Percentiles rank a stretch among this genome's conserved stretches.
These are phyloP conservation scores for Colletotrichum sp. DNA, from an alignment of 2,329 filamentous ascomycete species.

Conservation along the genomic window DNA sequence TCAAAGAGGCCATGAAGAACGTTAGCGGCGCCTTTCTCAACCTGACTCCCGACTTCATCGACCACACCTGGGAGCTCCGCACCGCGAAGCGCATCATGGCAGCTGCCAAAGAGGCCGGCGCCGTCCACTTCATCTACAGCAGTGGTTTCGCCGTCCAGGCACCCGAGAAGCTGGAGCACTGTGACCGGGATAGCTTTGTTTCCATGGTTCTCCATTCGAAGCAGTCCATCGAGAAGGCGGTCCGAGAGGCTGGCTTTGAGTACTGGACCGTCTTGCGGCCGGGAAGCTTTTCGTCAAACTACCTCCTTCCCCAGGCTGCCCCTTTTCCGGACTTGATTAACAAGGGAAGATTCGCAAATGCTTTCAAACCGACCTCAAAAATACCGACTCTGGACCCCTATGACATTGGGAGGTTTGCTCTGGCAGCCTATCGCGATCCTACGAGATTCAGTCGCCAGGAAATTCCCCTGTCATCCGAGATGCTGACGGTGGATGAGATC, in stretches of 20 bases:
- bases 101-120: slow-evolving; percentile 41
- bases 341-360: slow-evolving; percentile 40
- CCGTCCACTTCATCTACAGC: slow-evolving; percentile 41
- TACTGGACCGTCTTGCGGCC: slow-evolving; percentile 55
- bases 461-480: slow-evolving; percentile 46
- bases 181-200: slow-evolving; percentile 30
- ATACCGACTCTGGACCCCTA: slow-evolving; percentile 50
- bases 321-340: slow-evolving; percentile 44
- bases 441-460: slow-evolving; percentile 42
- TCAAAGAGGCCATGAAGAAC: slow-evolving; percentile 32
- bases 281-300: slow-evolving; percentile 58
- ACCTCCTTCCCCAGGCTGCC: slow-evolving; percentile 42
- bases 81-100: slow-evolving; percentile 36
- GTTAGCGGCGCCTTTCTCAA: slow-evolving; percentile 38
- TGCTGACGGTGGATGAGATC: slow-evolving; percentile 38
- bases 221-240: slow-evolving; percentile 42
- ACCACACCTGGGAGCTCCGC: slow-evolving; percentile 31
- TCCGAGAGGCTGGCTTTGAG: slow-evolving; percentile 40
- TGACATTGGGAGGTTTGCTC: slow-evolving; percentile 52
- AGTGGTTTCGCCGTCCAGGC: slow-evolving; percentile 34
- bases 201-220: slow-evolving; percentile 42
- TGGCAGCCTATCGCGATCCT: slow-evolving; percentile 47
- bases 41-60: slow-evolving; percentile 34
- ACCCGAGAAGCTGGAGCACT: slow-evolving; percentile 29
- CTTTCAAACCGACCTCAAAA: slow-evolving; percentile 35